phyloP scores from a whole-genome alignment of 176 grass and related monocot genomes.

The Puccinellia tenuiflora region DNA sequence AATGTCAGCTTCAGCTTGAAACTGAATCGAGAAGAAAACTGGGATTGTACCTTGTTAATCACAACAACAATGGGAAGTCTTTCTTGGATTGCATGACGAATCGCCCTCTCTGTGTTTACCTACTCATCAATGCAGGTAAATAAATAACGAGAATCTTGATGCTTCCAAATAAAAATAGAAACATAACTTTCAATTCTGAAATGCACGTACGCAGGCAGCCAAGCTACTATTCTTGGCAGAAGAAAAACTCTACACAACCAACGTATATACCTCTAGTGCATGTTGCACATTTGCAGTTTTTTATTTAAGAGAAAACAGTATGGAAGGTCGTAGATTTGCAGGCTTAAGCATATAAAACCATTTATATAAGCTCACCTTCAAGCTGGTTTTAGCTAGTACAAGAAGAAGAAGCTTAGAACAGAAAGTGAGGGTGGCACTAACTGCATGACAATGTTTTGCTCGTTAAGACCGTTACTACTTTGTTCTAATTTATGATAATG shows the following conservation, averaged over 20 bases:
- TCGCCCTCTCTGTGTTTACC: conserved; percentile 99
- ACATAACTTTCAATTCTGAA: conserved; percentile 2
- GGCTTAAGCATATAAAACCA: conserved; percentile 14
- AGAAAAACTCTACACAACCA: neutral
- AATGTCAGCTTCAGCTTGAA: conserved; percentile 2
- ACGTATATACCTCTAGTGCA: neutral
- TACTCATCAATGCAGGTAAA: conserved; percentile 38
- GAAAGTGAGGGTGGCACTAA: neutral
- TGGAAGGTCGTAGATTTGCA: neutral
- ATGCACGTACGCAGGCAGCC: neutral
- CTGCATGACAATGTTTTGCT: neutral
- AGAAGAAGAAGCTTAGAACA: neutral
- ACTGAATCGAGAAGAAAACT: neutral
- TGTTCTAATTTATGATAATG: neutral
- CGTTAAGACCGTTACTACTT: neutral
- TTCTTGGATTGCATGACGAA: conserved; percentile 95
- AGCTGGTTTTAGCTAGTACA: neutral
- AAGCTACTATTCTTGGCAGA: conserved; percentile 5
- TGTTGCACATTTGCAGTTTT: neutral
- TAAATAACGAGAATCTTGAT: conserved; percentile 10
- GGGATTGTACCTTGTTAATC: conserved; percentile 75
- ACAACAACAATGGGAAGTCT: conserved; percentile 93
- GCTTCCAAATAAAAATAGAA: neutral
- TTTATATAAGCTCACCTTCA: neutral
- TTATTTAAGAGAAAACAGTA: neutral